Evolutionary conservation across 257 asterid genomes (phyloP), one percentile per base, ranked within the genome.

Genomic region (Knoxia roxburghii): DNA sequence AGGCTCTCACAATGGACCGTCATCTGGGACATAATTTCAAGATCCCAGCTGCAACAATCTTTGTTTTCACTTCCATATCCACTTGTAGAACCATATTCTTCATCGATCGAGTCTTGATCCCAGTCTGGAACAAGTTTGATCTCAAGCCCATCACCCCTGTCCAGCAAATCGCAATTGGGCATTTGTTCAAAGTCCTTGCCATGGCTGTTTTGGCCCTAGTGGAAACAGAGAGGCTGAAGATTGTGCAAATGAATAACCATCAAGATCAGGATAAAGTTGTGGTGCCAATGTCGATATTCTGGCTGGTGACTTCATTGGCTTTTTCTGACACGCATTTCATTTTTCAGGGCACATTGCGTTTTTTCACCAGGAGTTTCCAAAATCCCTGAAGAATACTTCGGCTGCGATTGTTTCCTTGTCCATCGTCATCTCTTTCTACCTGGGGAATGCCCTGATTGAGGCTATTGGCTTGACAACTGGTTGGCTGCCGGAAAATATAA

Each of bases 181-280:
- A 76, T 33, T 52, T 62, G 40, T 30, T 75, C 2, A 56, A 57
- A 24, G 30, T 61, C 20, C 17, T 77, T 3, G 77, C 87, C 46
- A 86, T 88, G 93, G 87, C 72, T 0, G 62, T 74, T 7, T 80
- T 86, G 23, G 93, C 90, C 33, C 27, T 77, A 1, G 92, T 83
- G 61, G 95, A 87, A 75, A 43, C 77, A 1, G 84, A 73, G 75
- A 80, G 92, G 71, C 83, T 76, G 6, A 74, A 75, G 0, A 3
- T 69, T 20, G 83, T 79, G 24, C 21, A 32, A 2, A 60, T 79
- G 8, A n/a, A 45, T 17, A 7, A 73, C 52, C 40, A 66, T 8
- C 68, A 30, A 18, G 68, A 59, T 48, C 48, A 62, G 14, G 30
- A 18, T 13, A 33, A 50, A 20, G 30, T 5, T 9, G 41, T 3